phyloP scores from a whole-genome alignment of 345 rosid genomes.

The Sisymbrium irio region DNA sequence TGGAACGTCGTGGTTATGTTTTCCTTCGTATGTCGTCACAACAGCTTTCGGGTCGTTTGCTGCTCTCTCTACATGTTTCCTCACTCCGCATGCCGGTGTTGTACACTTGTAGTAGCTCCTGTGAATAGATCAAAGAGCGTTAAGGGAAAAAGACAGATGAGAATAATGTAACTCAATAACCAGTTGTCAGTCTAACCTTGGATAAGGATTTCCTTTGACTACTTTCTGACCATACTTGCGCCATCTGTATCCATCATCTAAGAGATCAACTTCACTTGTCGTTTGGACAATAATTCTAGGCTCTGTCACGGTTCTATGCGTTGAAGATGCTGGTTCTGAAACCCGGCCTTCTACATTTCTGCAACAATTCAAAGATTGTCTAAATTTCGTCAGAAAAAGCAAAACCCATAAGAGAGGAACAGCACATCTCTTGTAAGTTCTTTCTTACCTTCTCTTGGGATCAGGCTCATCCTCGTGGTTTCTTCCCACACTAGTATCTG shows the following conservation, averaged over 20 bases:
- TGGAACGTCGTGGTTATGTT: conserved; percentile 85
- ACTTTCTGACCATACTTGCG: conserved; percentile 96
- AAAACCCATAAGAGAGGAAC: neutral
- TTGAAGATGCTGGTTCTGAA: conserved; percentile 47
- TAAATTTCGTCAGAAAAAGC: neutral
- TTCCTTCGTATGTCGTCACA: conserved; percentile 89
- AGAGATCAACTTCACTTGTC: conserved; percentile 86
- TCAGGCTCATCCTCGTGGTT: conserved; percentile 65
- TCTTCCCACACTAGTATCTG: conserved; percentile 42
- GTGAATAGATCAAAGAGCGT: conserved; percentile 16
- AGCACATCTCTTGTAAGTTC: neutral
- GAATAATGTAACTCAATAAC: neutral
- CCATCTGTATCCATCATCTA: conserved; percentile 94
- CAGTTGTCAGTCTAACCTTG: conserved; percentile 45
- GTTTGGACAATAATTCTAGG: conserved; percentile 89
- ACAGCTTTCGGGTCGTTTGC: conserved; percentile 86
- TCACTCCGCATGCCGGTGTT: conserved; percentile 70
- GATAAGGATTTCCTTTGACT: conserved; percentile 90
- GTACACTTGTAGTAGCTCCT: conserved; percentile 98
- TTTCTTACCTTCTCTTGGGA: conserved; percentile 59
- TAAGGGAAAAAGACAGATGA: neutral
- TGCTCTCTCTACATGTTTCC: conserved; percentile 94
- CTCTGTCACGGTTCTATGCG: conserved; percentile 67
- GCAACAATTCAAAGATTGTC: conserved; percentile 25
- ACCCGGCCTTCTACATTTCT: conserved; percentile 53